A percentile compares a stretch with the other conserved stretches of the same genome.
Evolutionary conservation across 768 basidiomycete species (phyloP).

Genomic region (Astraeus odoratus): DNA sequence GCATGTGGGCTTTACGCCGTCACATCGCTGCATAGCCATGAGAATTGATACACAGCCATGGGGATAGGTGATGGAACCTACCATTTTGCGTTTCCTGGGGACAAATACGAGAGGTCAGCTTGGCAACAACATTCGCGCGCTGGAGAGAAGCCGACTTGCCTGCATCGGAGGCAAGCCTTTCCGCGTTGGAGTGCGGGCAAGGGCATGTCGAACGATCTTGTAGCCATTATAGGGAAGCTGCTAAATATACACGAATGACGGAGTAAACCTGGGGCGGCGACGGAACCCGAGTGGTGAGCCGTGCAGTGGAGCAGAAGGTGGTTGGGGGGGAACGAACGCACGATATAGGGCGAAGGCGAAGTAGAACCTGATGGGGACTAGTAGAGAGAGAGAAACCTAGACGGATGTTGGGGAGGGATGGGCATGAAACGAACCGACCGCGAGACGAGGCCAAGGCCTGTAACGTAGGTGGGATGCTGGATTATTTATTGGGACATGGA

Average conservation of each 20-base stretch:
- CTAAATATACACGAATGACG: constrained; percentile 31
- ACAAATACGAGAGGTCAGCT: constrained; percentile 10
- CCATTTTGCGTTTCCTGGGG: constrained; percentile 66
- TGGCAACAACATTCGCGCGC: constrained; percentile 4
- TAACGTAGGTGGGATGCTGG: constrained; percentile 14
- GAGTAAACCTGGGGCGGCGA: constrained; percentile 13
- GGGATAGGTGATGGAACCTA: constrained; percentile 17
- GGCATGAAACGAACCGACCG: constrained; percentile 17
- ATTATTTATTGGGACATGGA: constrained; percentile 27
- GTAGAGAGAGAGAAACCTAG: constrained; percentile 14
- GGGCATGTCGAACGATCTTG: constrained; percentile 21
- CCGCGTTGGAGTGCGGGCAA: constrained; percentile 52
- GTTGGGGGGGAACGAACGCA: neutral
- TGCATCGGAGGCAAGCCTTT: constrained; percentile 68
- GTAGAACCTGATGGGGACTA: constrained; percentile 2
- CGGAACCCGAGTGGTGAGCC: constrained; percentile 1
- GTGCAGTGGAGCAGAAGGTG: neutral
- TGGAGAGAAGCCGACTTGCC: constrained; percentile 29
- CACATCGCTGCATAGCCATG: constrained; percentile 51
- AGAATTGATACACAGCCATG: constrained; percentile 8
- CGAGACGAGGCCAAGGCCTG: constrained; percentile 3
- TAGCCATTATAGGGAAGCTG: constrained; percentile 30
- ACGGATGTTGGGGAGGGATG: constrained; percentile 19
- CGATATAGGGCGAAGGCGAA: constrained; percentile 6
- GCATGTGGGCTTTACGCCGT: constrained; percentile 69